Evolutionary conservation across 768 basidiomycete genomes (phyloP).

Genomic region (Amanita phalloides): DNA sequence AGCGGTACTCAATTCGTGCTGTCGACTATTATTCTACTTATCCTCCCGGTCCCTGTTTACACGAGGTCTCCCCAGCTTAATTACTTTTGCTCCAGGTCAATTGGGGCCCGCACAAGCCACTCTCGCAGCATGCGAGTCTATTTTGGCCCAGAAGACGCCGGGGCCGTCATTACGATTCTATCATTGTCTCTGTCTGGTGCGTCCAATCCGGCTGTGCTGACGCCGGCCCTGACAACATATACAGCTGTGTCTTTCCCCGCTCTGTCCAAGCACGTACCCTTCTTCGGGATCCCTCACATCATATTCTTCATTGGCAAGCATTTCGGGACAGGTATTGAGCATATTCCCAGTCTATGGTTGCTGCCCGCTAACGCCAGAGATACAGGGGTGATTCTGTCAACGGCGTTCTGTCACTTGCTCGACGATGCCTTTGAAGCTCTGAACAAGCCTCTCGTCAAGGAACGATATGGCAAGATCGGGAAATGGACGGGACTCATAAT

Average conservation of each 20-base stretch:
- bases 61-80: background rate
- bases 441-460: constrained; percentile 31
- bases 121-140: background rate
- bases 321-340: constrained; percentile 56
- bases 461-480: constrained; percentile 35
- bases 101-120: no score
- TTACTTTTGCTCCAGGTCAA: no score
- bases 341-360: background rate
- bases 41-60: background rate
- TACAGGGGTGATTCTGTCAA: constrained; percentile 71
- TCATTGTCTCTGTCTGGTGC: constrained; percentile 54
- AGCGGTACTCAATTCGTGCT: background rate
- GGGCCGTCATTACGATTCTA: constrained; percentile 43
- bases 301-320: constrained; percentile 83
- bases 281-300: constrained; percentile 51
- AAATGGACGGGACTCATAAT: constrained; percentile 63
- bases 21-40: background rate
- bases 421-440: constrained; percentile 67
- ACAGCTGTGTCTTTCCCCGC: constrained; percentile 67
- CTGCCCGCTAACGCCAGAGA: background rate
- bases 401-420: constrained; percentile 73
- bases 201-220: constrained; percentile 7
- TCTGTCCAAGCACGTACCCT: constrained; percentile 41
- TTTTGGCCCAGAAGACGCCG: background rate
- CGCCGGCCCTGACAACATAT: background rate